Base-by-base conservation (phyloP, 305 asterid species). In the Fraxinus sp. region DNA sequence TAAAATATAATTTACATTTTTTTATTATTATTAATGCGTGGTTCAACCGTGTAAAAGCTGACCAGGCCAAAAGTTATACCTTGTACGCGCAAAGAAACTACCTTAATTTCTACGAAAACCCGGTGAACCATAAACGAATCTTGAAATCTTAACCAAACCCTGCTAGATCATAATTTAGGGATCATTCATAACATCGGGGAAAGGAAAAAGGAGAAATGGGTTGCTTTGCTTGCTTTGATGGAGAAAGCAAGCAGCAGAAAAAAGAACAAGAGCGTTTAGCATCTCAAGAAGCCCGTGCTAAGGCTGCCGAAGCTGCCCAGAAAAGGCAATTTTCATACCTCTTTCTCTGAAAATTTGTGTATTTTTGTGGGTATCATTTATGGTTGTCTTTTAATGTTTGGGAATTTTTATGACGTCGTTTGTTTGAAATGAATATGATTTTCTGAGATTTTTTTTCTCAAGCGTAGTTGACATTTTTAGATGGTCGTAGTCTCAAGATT, bases 271-370 rank as follows among this genome's bases (percentile, higher is more conserved):
- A 94, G 28, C 94, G 90, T 59, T 83, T 93, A 80, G 98, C 96
- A 62, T 94, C 97, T 49, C 88, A 87, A 85, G 95, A 93, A 87
- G 99, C 96, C 80, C 96, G 97, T 11, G 88, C 91, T 0, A 93
- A 76, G 83, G 97, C 98, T 81, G 97, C 98, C 32, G 97, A 93
- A 88, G 99, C 98, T 77, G 99, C 99, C 77, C 91, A 93, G 83
- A 93, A 89, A 91, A 94, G 99, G 98, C 85, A 49, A 75, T 55
- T 55, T 8, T 77, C 20, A n/a, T 52, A 13, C 0, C 13, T 9
- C 4, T 52, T 22, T 33, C 55, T 20, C 30, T 57, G 26, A 32
- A 30, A 59, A 41, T 75, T 4, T 46, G 5, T 79, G 52, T 35
- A 9, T 77, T 80, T 76, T 76, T 24, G 5, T 74, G 46, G 41